phyloP scores from a whole-genome alignment of 495 filamentous ascomycete species.

The Neurospora sp. region DNA sequence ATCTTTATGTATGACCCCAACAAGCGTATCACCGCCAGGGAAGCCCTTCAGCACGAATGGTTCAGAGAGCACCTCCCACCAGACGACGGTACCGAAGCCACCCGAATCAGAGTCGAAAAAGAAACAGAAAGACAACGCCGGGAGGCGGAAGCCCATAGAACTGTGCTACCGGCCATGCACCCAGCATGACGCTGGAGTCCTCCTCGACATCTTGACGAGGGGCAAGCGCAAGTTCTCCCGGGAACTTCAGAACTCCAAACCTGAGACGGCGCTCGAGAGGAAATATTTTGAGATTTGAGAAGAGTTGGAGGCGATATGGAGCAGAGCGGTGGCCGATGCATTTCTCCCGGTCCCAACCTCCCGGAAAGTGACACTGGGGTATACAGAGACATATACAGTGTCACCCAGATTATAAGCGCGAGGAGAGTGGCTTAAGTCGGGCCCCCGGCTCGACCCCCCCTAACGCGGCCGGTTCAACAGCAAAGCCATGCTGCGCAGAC shows the following conservation, averaged over 20 bases:
- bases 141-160: neutral
- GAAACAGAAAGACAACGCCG: constrained; percentile 18
- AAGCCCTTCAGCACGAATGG: constrained; percentile 88
- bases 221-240: neutral
- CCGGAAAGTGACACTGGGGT: neutral
- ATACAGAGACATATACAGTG: neutral
- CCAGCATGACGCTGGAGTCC: neutral
- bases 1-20: constrained; percentile 96
- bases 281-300: neutral
- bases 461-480: neutral
- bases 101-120: constrained; percentile 55
- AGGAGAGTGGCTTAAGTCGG: neutral
- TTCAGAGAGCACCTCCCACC: constrained; percentile 67
- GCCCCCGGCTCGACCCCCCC: neutral
- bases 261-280: neutral
- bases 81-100: constrained; percentile 92
- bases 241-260: neutral
- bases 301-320: neutral
- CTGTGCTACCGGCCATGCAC: constrained; percentile 5
- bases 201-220: neutral
- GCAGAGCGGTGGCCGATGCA: neutral
- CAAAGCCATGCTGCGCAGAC: neutral
- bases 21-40: constrained; percentile 79
- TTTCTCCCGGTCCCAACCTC: neutral
- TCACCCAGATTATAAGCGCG: neutral